These are phyloP conservation scores for Passiflora organensis DNA, from an alignment of 345 rosid genomes.

Conservation along the genomic window DNA sequence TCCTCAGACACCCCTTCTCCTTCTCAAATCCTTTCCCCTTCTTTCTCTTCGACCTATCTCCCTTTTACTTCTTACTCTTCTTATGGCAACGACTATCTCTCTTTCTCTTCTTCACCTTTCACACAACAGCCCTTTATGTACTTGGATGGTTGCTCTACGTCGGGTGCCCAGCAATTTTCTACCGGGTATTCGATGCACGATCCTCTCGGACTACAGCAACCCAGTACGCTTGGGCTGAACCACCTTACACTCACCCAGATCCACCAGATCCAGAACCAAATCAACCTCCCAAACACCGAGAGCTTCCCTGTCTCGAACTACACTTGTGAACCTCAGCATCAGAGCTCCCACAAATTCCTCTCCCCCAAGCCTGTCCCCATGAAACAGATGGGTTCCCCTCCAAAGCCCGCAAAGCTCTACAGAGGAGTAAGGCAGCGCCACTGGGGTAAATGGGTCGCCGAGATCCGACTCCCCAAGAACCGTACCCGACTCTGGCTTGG, in stretches of 20 bases:
- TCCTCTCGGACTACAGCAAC: constrained; percentile 28
- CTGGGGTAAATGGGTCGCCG: constrained; percentile 35
- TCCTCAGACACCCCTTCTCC: not conserved
- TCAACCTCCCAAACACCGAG: not conserved
- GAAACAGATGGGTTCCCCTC: constrained; percentile 18
- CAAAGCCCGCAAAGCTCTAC: constrained; percentile 23
- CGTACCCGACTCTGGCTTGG: constrained; percentile 94
- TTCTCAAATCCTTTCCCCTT: constrained; percentile 5
- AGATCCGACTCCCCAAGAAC: constrained; percentile 67
- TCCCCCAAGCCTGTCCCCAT: constrained; percentile 20
- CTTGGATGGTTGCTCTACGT: constrained; percentile 24
- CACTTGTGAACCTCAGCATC: not conserved
- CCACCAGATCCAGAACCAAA: constrained; percentile 29
- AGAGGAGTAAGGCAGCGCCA: constrained; percentile 32
- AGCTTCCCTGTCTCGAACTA: not conserved
- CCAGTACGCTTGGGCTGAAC: constrained; percentile 54
- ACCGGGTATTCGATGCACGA: too few relatives aligned
- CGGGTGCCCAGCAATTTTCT: constrained; percentile 33
- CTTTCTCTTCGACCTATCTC: too few relatives aligned
- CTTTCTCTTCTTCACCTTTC: too few relatives aligned
- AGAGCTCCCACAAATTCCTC: constrained; percentile 10
- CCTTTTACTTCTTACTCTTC: constrained; percentile 9
- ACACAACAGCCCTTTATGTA: constrained; percentile 15
- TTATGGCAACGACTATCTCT: constrained; percentile 12
- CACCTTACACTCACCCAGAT: constrained; percentile 55